These are phyloP conservation scores for Kockovaella imperatae DNA, from an alignment of 768 basidiomycete genomes.

Conservation along the genomic window DNA sequence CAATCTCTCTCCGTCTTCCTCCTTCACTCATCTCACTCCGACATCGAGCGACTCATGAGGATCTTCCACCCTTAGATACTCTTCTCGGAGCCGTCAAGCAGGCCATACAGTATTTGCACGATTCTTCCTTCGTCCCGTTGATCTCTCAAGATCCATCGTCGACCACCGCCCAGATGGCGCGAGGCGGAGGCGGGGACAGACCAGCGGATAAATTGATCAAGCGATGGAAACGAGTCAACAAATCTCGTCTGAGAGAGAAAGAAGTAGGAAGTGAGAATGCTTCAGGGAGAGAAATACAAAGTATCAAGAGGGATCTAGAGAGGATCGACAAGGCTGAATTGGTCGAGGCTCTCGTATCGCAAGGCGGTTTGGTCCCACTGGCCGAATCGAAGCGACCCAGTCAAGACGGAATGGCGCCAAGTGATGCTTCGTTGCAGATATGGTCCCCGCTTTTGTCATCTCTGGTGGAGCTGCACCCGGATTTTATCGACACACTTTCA, in stretches of 20 bases:
- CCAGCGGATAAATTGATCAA: constrained; percentile 52
- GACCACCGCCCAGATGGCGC: constrained; percentile 52
- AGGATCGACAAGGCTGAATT: constrained; percentile 62
- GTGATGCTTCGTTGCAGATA: constrained; percentile 23
- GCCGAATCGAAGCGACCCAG: constrained; percentile 47
- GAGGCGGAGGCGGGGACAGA: constrained; percentile 51
- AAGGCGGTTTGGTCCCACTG: constrained; percentile 69
- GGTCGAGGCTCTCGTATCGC: constrained; percentile 59
- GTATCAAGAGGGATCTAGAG: constrained; percentile 46
- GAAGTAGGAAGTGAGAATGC: constrained; percentile 41
- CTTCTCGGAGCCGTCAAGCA: constrained; percentile 57
- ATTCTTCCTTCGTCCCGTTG: constrained; percentile 54
- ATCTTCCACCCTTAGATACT: constrained; percentile 73
- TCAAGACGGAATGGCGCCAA: constrained; percentile 6
- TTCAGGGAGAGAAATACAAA: constrained; percentile 44
- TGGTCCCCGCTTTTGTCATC: constrained; percentile 33
- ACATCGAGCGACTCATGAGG: constrained; percentile 93
- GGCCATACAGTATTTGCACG: constrained; percentile 25
- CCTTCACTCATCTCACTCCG: constrained; percentile 83
- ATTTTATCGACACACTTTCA: constrained; percentile 6
- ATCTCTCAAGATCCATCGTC: constrained; percentile 51
- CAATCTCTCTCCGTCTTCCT: constrained; percentile 75
- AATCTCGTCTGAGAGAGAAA: constrained; percentile 54
- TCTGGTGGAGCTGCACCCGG: constrained; percentile 8
- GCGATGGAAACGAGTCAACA: constrained; percentile 46